These are phyloP conservation scores for Drosera spatulata DNA, from an alignment of 179 eudicot species.

Conservation along the genomic window DNA sequence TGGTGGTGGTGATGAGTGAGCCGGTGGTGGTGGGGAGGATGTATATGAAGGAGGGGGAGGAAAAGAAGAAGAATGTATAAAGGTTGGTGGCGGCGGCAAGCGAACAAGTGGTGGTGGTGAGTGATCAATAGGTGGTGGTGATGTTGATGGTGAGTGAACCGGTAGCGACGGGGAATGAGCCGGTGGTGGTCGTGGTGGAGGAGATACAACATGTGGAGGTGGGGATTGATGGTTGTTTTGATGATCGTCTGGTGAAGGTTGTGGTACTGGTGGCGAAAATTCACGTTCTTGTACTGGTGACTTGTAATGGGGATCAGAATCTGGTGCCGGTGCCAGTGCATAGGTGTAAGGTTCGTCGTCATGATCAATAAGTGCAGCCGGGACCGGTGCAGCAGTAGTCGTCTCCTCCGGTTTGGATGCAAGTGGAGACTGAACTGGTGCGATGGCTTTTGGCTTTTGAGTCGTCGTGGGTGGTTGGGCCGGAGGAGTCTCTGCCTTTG, in stretches of 20 bases:
- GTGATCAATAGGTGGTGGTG: background rate
- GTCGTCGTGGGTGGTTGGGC: background rate
- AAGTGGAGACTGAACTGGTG: background rate
- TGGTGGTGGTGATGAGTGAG: slow-evolving; percentile 9
- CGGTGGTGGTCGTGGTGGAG: slow-evolving; percentile 11
- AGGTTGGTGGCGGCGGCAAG: background rate
- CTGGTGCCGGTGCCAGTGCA: slow-evolving; percentile 7
- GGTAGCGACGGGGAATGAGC: slow-evolving; percentile 10
- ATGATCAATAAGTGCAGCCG: no score
- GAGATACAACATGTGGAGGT: slow-evolving; percentile 2
- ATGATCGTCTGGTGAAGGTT: slow-evolving; percentile 10
- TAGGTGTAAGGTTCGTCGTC: no score
- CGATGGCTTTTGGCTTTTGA: background rate
- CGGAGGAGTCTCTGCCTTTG: background rate
- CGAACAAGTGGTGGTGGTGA: background rate
- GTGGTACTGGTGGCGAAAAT: slow-evolving; percentile 4
- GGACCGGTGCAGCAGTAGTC: background rate
- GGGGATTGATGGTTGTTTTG: background rate
- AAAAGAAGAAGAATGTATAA: background rate
- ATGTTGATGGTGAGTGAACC: background rate
- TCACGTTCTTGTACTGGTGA: slow-evolving; percentile 2
- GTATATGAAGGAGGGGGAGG: slow-evolving; percentile 5
- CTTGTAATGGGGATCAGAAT: background rate
- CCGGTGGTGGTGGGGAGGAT: background rate
- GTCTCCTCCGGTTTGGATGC: background rate